Conservation (phyloP, 208 protist genomes). For the Leishmania tarentolae region DNA sequence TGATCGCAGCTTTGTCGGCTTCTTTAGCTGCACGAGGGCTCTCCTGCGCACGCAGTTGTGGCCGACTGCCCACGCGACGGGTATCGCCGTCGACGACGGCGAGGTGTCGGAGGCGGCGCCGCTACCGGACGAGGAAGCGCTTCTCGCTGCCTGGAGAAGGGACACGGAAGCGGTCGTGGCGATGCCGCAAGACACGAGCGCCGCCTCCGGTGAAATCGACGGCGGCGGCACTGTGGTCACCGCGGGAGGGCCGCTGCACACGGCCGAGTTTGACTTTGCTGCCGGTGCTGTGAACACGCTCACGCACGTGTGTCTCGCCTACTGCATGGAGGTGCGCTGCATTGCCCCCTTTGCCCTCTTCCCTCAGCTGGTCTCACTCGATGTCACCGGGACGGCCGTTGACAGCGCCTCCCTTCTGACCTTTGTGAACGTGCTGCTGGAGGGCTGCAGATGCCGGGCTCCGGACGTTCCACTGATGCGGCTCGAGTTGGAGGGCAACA, state of each 20-base stretch:
- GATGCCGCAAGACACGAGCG: background rate
- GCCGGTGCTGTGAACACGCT: constrained; percentile 5
- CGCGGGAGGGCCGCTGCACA: background rate
- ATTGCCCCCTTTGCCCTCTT: constrained; percentile 30
- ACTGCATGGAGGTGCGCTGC: constrained; percentile 35
- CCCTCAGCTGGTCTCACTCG: constrained; percentile 13
- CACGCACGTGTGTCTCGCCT: constrained; percentile 17
- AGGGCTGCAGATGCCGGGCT: constrained; percentile 8
- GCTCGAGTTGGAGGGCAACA: background rate
- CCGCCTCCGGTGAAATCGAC: background rate
- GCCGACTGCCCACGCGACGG: background rate
- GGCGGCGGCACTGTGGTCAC: background rate
- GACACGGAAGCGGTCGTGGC: background rate
- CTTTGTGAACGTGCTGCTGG: constrained; percentile 30
- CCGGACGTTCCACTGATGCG: constrained; percentile 1
- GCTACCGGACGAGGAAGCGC: constrained; percentile 20
- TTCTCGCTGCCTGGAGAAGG: constrained; percentile 21
- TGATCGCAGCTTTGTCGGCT: constrained; percentile 25
- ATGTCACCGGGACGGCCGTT: constrained; percentile 30
- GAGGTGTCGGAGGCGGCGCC: background rate
- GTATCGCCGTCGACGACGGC: background rate
- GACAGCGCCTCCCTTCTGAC: constrained; percentile 34
- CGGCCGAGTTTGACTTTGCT: constrained; percentile 7
- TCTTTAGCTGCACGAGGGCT: constrained; percentile 6
- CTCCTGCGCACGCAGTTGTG: constrained; percentile 9